Evolutionary conservation across 306 rosid species (phyloP).

Genomic region (Quercus mongolica): DNA sequence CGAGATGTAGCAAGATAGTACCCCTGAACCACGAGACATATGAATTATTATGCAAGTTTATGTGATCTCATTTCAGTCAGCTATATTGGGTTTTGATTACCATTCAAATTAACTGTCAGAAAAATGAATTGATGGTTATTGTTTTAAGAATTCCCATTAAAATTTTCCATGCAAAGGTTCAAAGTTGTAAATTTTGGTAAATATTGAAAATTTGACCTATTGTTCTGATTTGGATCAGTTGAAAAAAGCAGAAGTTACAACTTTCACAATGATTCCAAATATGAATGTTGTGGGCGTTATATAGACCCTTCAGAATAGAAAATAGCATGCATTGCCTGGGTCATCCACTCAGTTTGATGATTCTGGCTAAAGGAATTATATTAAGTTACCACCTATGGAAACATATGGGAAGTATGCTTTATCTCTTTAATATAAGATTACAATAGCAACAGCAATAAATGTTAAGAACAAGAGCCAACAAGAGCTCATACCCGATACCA

Average conservation of each 20-base stretch:
- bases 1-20: conserved; percentile 87
- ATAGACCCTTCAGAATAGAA: background rate
- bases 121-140: background rate
- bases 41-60: background rate
- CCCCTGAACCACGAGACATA: conserved; percentile 40
- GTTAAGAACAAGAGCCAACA: background rate
- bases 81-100: background rate
- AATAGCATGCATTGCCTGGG: background rate
- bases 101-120: background rate
- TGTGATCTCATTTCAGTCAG: background rate
- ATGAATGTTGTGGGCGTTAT: background rate
- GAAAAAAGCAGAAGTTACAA: background rate
- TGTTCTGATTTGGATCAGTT: background rate
- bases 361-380: background rate
- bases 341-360: background rate
- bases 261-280: background rate
- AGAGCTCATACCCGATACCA: conserved; percentile 87
- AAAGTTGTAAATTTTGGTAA: background rate
- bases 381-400: background rate
- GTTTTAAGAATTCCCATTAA: background rate
- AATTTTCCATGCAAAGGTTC: background rate
- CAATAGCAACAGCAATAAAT: background rate
- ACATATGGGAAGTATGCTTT: background rate
- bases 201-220: too few species aligned
- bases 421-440: background rate